Percentiles rank a stretch among this genome's conserved stretches.
phyloP scores from a whole-genome alignment of 2,329 filamentous ascomycete genomes.

The Neofusicoccum umdonicola region DNA sequence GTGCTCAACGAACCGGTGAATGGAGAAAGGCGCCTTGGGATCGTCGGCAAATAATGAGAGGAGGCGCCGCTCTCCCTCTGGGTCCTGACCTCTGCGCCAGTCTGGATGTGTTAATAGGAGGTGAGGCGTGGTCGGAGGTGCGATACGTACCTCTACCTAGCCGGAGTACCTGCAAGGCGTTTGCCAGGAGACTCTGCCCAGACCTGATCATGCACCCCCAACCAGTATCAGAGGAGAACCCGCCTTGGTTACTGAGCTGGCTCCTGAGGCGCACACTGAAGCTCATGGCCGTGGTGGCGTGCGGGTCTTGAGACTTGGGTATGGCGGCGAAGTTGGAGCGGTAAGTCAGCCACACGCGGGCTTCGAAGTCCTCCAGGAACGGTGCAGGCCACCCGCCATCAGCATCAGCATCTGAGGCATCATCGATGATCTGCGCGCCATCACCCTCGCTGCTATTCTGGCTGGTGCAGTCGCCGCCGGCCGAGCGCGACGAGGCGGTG shows the following conservation, averaged over 20 bases:
- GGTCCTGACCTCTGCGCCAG: constrained; percentile 67
- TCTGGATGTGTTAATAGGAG: constrained; percentile 45
- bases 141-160: constrained; percentile 69
- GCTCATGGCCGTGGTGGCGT: constrained; percentile 69
- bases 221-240: constrained; percentile 89
- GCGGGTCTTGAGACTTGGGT: constrained; percentile 71
- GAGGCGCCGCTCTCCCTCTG: constrained; percentile 65
- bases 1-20: constrained; percentile 89
- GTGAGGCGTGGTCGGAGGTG: neutral
- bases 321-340: constrained; percentile 83
- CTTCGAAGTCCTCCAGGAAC: constrained; percentile 91
- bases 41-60: constrained; percentile 85
- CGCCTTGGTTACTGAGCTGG: constrained; percentile 69
- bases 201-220: constrained; percentile 99
- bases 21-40: constrained; percentile 81
- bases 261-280: constrained; percentile 81
- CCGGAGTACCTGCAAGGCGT: constrained; percentile 69
- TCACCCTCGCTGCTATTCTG: constrained; percentile 67
- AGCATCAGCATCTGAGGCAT: constrained; percentile 26
- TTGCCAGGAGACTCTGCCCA: constrained; percentile 88
- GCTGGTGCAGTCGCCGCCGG: constrained; percentile 55
- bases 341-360: constrained; percentile 94
- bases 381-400: constrained; percentile 72
- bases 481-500: constrained; percentile 24
- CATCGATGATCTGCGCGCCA: constrained; percentile 52